Base-by-base conservation (phyloP, 768 basidiomycete genomes). In the Lyophyllum atratum region DNA sequence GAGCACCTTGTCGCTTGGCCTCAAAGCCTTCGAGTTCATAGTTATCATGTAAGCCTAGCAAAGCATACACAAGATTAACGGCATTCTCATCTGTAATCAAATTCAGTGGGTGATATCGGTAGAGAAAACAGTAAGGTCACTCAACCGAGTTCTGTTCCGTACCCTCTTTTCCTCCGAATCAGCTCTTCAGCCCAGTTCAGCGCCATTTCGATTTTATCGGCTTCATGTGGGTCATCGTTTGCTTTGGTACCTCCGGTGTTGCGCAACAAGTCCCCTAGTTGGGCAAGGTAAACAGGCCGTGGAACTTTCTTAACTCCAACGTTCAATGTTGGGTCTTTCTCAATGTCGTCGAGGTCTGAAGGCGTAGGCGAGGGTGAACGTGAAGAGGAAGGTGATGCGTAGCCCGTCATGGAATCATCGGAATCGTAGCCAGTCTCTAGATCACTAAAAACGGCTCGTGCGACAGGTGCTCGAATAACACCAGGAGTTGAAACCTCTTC, bases 241-340 rank as follows among this genome's bases (percentile, higher is more conserved):
- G 78, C 70, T 55, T 79, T 74, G 42, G 79, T 65, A 2, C 77
- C 76, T n/a, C 79, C 80, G 14, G 79, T 81, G 17, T 80, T 80
- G 31, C 88, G 82, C n/a, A 98, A 74, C 64, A 97, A 75, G 48
- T 85, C 84, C 4, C 86, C 86, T 4, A 99, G 78, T 66, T 98
- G 95, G 8, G 82, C 82, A 12, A 98, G 84, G 70, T 98, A 99
- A 9, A 98, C 92, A 0, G 97, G 97, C 17, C 86, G 81, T n/a
- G 80, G 67, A 14, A 90, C 78, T 64, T 87, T 93, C 72, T 86
- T 87, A 31, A 72, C 72, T 7, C 85, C 86, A 7, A 91, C 79
- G 46, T 81, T 84, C 33, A 96, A 74, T 1, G 90, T 87, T 0
- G 95, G 95, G 62, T 98, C 94, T 50, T 82, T 86, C 65, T 91